phyloP scores from a whole-genome alignment of 169 alveolate species.

The Ichthyophthirius multifiliis region DNA sequence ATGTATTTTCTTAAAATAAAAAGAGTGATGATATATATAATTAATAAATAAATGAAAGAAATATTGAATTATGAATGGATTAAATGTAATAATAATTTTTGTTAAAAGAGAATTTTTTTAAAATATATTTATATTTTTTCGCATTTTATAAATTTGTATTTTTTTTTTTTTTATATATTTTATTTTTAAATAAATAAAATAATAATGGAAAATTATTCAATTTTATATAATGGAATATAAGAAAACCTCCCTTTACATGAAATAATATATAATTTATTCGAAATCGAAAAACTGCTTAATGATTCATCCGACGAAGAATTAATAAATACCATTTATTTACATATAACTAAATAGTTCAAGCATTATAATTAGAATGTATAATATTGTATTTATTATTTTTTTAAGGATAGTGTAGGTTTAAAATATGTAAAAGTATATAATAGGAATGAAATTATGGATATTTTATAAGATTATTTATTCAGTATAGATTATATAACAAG shows the following conservation, averaged over 20 bases:
- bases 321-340: neutral
- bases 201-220: neutral
- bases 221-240: neutral
- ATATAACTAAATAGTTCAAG: neutral
- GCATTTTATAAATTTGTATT: no score
- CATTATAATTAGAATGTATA: neutral
- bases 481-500: neutral
- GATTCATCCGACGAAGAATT: neutral
- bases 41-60: no score
- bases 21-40: no score
- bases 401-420: neutral
- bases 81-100: no score
- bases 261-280: neutral
- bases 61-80: no score
- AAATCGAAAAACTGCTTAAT: neutral
- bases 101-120: no score
- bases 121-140: no score
- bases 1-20: no score
- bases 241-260: neutral
- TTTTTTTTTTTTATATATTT: no score
- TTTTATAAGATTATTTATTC: neutral
- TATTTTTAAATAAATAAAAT: no score
- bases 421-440: neutral
- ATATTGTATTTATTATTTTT: neutral
- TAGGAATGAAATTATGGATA: neutral